A percentile compares a stretch with the other conserved stretches of the same genome.
These are phyloP conservation scores for Miscanthus sacchariflorus DNA, from an alignment of 202 grass and related monocot species.

Conservation along the genomic window DNA sequence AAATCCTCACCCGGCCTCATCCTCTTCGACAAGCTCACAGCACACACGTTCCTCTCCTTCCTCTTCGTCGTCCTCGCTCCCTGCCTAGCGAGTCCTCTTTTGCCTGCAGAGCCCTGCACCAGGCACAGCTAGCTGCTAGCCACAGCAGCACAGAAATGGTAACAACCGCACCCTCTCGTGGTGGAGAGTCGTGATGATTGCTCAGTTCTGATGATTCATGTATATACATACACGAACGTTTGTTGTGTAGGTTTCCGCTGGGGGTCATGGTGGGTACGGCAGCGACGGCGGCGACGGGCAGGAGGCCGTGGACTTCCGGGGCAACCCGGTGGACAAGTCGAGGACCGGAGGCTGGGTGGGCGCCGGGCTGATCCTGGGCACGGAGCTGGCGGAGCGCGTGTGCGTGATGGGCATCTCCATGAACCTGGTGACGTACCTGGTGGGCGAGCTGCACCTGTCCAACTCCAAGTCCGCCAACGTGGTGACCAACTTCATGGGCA, in stretches of 20 bases:
- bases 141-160: not conserved
- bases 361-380: constrained; percentile 83
- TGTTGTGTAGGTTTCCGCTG: constrained; percentile 61
- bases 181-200: no score
- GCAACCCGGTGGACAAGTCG: constrained; percentile 77
- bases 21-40: constrained; percentile 15
- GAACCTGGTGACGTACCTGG: constrained; percentile 94
- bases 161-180: not conserved
- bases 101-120: not conserved
- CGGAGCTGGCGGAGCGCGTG: constrained; percentile 89
- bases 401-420: constrained; percentile 94
- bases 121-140: not conserved
- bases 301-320: constrained; percentile 64
- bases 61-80: not conserved
- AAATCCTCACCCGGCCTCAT: constrained; percentile 31
- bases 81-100: not conserved
- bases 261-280: constrained; percentile 37
- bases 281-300: constrained; percentile 33
- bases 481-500: constrained; percentile 98
- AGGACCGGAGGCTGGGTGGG: constrained; percentile 87
- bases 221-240: not conserved
- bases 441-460: constrained; percentile 80
- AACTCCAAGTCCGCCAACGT: constrained; percentile 74
- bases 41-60: constrained; percentile 18
- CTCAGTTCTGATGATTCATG: not conserved